These are phyloP conservation scores for Microsporum canis DNA, from an alignment of 2,329 filamentous ascomycete species.

Conservation along the genomic window DNA sequence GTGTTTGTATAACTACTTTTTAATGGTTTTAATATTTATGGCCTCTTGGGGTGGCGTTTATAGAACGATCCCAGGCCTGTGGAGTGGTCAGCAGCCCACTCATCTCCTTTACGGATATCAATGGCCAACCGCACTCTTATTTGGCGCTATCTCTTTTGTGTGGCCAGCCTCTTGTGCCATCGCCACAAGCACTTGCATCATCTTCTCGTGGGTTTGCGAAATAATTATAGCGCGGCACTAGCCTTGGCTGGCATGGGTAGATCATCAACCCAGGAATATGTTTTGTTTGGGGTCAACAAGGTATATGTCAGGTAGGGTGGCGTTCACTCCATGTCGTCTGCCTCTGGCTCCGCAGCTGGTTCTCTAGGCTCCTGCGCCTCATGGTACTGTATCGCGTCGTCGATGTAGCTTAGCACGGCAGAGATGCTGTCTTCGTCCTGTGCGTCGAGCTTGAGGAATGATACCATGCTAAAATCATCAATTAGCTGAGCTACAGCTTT, in stretches of 20 bases:
- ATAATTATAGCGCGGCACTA: background rate
- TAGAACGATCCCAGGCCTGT: background rate
- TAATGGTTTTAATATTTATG: background rate
- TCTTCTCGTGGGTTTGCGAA: background rate
- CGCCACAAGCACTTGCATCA: background rate
- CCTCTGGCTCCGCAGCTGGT: slow-evolving; percentile 39
- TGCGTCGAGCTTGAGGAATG: slow-evolving; percentile 78
- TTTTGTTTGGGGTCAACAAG: background rate
- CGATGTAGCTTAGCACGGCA: slow-evolving; percentile 77
- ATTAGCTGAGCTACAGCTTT: slow-evolving; percentile 81
- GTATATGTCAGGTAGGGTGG: background rate
- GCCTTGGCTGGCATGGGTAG: background rate
- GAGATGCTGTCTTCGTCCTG: slow-evolving; percentile 87
- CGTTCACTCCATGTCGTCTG: slow-evolving; percentile 25
- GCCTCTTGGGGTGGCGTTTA: background rate
- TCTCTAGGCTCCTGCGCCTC: slow-evolving; percentile 88
- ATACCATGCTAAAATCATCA: slow-evolving; percentile 97
- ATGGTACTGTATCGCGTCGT: slow-evolving; percentile 86
- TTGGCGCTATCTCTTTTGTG: background rate
- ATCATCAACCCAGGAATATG: background rate
- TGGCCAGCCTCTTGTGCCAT: background rate
- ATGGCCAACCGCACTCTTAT: background rate
- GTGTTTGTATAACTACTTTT: background rate
- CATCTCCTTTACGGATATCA: background rate
- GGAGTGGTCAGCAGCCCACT: background rate